Evolutionary conservation across 345 rosid species (phyloP).

Genomic region (Lepidium africanum): DNA sequence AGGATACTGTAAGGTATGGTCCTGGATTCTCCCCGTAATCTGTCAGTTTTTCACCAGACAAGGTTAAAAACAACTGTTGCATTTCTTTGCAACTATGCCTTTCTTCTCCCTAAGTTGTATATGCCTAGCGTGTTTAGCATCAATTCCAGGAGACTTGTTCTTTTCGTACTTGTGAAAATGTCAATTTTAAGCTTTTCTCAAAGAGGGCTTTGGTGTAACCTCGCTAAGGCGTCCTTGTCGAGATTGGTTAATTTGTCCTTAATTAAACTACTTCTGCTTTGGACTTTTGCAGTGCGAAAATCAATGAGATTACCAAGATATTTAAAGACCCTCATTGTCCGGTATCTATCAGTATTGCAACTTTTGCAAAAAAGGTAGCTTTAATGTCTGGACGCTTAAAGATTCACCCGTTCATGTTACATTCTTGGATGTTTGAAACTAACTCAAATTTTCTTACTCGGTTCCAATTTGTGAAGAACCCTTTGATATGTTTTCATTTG

Average conservation of each 20-base stretch:
- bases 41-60: neutral
- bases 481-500: slow-evolving; percentile 4
- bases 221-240: neutral
- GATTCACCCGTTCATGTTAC: neutral
- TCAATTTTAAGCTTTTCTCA: neutral
- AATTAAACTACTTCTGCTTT: neutral
- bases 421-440: slow-evolving; percentile 6
- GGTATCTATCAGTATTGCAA: slow-evolving; percentile 57
- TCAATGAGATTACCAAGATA: slow-evolving; percentile 60
- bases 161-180: neutral
- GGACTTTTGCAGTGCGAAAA: slow-evolving; percentile 54
- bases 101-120: neutral
- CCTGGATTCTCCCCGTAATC: slow-evolving; percentile 3
- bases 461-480: neutral
- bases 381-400: slow-evolving; percentile 2
- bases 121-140: neutral
- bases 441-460: neutral
- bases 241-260: neutral
- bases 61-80: neutral
- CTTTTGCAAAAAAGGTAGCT: slow-evolving; percentile 79
- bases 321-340: slow-evolving; percentile 66
- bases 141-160: neutral
- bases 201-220: neutral
- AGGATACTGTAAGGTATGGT: slow-evolving; percentile 66
- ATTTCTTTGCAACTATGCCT: neutral